Conservation (phyloP, 345 rosid genomes). For the Heritiera littoralis region DNA sequence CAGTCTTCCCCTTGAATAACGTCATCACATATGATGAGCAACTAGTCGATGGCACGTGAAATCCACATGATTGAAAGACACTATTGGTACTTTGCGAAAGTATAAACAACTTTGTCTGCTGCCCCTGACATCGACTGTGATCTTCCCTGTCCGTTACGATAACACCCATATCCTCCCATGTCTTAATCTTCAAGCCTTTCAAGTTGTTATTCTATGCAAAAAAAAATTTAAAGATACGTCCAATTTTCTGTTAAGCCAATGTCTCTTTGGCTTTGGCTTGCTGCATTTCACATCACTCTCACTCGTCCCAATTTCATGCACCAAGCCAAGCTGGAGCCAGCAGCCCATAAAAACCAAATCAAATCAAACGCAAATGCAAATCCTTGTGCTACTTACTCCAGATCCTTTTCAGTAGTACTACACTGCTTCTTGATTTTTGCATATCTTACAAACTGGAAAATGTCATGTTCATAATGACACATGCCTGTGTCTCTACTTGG, state of each 20-base stretch:
- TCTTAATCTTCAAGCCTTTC: neutral
- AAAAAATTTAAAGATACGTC: neutral
- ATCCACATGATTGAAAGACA: conserved; percentile 27
- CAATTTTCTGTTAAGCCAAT: neutral
- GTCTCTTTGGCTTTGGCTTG: neutral
- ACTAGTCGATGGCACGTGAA: conserved; percentile 29
- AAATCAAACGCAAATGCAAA: neutral
- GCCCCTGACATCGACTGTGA: conserved; percentile 11
- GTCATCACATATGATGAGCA: conserved; percentile 16
- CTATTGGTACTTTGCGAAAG: conserved; percentile 19
- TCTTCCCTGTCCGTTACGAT: conserved; percentile 19
- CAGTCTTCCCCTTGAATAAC: neutral
- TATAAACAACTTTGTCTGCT: conserved; percentile 18
- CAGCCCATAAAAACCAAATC: neutral
- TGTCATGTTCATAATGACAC: conserved; percentile 2
- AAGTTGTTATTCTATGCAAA: neutral
- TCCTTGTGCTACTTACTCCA: neutral
- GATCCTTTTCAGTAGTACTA: neutral
- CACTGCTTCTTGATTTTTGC: neutral
- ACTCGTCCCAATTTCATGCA: neutral
- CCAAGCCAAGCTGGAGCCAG: neutral
- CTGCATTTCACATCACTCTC: neutral
- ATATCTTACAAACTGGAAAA: neutral
- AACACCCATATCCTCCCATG: neutral
- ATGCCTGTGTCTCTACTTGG: neutral